Percentiles rank a stretch among this genome's conserved stretches.
Evolutionary conservation across 164 flowering plant genomes (phyloP).

Genomic region (Magnolia changhungtana): DNA sequence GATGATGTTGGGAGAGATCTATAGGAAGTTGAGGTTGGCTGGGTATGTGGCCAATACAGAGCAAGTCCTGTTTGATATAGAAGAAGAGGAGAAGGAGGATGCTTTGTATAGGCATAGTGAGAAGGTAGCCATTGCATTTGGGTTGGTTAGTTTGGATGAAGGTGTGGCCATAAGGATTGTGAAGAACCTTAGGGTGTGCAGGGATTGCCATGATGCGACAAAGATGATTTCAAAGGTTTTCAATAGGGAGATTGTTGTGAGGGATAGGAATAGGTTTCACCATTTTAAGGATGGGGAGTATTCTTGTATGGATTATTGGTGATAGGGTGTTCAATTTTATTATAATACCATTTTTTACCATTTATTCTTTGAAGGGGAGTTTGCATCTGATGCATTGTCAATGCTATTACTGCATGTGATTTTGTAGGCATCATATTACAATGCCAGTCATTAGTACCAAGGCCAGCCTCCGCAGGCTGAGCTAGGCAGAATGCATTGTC

Average conservation of each 20-base stretch:
- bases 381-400: too few species aligned
- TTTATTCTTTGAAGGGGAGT: too few species aligned
- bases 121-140: constrained; percentile 53
- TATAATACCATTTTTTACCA: neutral
- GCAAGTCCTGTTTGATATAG: constrained; percentile 43
- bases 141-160: constrained; percentile 34
- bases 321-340: constrained; percentile 5
- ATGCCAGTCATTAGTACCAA: neutral
- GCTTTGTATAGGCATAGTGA: constrained; percentile 41
- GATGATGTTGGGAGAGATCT: constrained; percentile 35
- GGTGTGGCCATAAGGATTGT: constrained; percentile 38
- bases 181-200: constrained; percentile 45
- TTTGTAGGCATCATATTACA: too few species aligned
- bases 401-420: too few species aligned
- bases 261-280: constrained; percentile 45
- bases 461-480: neutral
- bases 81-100: constrained; percentile 53
- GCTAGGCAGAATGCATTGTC: neutral
- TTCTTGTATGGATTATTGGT: constrained; percentile 44
- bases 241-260: constrained; percentile 35
- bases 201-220: constrained; percentile 45
- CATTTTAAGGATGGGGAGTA: constrained; percentile 40
- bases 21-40: constrained; percentile 27
- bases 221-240: constrained; percentile 32
- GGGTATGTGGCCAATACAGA: constrained; percentile 45